Percentiles rank a stretch among this genome's conserved stretches.
Conservation (phyloP, 78 protist genomes). For the Guillardia theta region DNA sequence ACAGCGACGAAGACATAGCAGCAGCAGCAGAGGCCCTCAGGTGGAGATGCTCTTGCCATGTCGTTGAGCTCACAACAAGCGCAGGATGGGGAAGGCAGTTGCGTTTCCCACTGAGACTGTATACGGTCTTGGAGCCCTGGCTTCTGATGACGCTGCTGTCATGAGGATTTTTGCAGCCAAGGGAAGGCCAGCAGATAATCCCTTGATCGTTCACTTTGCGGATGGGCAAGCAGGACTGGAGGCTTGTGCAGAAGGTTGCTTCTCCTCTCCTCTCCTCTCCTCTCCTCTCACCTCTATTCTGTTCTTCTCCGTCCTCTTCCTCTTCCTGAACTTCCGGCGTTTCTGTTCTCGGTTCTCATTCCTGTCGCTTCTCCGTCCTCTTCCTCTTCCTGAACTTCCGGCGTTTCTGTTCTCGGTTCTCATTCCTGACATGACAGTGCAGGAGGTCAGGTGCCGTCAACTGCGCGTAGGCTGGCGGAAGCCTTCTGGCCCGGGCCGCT, state of each 20-base stretch:
- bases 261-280: too few relatives aligned
- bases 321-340: too few relatives aligned
- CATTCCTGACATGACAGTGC: background rate
- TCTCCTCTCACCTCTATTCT: too few relatives aligned
- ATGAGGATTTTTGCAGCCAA: constrained; percentile 21
- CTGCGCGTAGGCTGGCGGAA: background rate
- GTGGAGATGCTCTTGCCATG: too few relatives aligned
- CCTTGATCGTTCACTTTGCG: constrained; percentile 55
- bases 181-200: constrained; percentile 58
- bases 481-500: constrained; percentile 64
- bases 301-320: too few relatives aligned
- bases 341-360: background rate
- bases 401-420: too few relatives aligned
- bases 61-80: too few relatives aligned
- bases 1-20: background rate
- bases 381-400: too few relatives aligned
- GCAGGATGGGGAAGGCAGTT: constrained; percentile 3
- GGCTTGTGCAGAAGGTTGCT: too few relatives aligned
- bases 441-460: background rate
- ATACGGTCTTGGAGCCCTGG: constrained; percentile 61
- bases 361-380: too few relatives aligned
- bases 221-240: background rate
- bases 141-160: background rate
- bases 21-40: background rate
- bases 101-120: constrained; percentile 65